These are phyloP conservation scores for Myxozyma melibiosi DNA, from an alignment of 805 yeast genomes.

Conservation along the genomic window DNA sequence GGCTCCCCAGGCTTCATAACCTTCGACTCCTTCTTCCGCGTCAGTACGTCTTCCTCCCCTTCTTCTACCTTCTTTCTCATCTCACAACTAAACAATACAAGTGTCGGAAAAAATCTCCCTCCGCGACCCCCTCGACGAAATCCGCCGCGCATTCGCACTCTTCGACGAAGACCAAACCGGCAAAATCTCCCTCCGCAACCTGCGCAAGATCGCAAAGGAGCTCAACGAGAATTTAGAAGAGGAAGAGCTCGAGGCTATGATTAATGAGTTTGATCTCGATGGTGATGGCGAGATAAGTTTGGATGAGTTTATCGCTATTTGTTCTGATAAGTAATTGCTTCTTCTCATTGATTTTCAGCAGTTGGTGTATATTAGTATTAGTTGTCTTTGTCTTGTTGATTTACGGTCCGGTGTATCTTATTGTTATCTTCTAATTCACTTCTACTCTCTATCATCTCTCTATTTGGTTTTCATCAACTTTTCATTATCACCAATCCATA, in stretches of 20 bases:
- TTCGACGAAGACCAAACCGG: slow-evolving; percentile 91
- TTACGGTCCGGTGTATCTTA: neutral
- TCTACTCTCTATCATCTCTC: neutral
- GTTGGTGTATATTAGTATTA: neutral
- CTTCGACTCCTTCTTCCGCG: slow-evolving; percentile 78
- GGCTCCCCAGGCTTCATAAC: slow-evolving; percentile 71
- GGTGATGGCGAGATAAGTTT: slow-evolving; percentile 94
- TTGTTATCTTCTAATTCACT: neutral
- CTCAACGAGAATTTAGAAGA: slow-evolving; percentile 90
- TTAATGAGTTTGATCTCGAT: slow-evolving; percentile 86
- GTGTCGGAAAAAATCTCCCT: slow-evolving; percentile 81
- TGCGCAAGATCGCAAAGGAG: slow-evolving; percentile 88
- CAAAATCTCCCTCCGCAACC: slow-evolving; percentile 72
- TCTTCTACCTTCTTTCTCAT: slow-evolving; percentile 18
- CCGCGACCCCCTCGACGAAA: slow-evolving; percentile 92
- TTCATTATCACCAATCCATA: slow-evolving; percentile 8
- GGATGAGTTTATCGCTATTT: slow-evolving; percentile 85
- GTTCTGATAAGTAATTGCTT: slow-evolving; percentile 57
- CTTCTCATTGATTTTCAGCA: neutral
- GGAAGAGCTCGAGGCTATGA: slow-evolving; percentile 94
- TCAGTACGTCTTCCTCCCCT: slow-evolving; percentile 51
- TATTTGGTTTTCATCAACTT: slow-evolving; percentile 16
- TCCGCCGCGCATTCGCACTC: slow-evolving; percentile 81
- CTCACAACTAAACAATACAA: slow-evolving; percentile 30
- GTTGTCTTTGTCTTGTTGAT: neutral